Conservation (phyloP, 176 grass and related monocot genomes). For the Carex scoparia region DNA sequence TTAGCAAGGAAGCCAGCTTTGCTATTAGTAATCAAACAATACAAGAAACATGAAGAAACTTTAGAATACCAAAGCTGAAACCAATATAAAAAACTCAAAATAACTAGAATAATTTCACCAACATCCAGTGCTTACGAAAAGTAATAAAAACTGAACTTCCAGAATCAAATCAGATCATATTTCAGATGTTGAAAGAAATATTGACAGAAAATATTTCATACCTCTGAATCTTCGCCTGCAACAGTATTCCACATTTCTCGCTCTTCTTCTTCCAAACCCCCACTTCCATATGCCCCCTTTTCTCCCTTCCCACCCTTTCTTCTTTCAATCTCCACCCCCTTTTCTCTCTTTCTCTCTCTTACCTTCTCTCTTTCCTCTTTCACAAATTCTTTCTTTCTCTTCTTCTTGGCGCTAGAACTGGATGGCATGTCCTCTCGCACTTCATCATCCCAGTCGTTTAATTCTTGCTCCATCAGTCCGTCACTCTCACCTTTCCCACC, state of each 20-base stretch:
- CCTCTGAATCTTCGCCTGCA: slow-evolving; percentile 61
- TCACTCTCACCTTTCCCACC: slow-evolving; percentile 20
- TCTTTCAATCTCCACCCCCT: slow-evolving; percentile 35
- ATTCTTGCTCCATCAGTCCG: slow-evolving; percentile 28
- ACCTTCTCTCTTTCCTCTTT: slow-evolving; percentile 32
- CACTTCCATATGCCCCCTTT: slow-evolving; percentile 12
- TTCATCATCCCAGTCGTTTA: slow-evolving; percentile 52
- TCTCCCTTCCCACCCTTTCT: slow-evolving; percentile 37
- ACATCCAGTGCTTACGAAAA: not conserved
- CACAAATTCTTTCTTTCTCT: slow-evolving; percentile 54
- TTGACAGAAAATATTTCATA: not conserved
- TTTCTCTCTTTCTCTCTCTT: slow-evolving; percentile 30
- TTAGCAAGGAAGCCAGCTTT: not conserved
- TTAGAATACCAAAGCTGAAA: not conserved
- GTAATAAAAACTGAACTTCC: not conserved
- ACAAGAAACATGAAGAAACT: not conserved
- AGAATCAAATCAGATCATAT: not conserved
- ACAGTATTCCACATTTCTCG: slow-evolving; percentile 87
- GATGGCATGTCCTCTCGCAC: slow-evolving; percentile 6
- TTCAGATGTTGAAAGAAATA: not conserved
- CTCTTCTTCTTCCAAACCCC: slow-evolving; percentile 56
- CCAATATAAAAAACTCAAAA: not conserved
- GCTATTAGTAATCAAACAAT: not conserved
- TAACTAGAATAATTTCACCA: not conserved
- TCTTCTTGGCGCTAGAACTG: slow-evolving; percentile 15